phyloP scores from a whole-genome alignment of 164 flowering plant genomes.

The Annona squamosa region DNA sequence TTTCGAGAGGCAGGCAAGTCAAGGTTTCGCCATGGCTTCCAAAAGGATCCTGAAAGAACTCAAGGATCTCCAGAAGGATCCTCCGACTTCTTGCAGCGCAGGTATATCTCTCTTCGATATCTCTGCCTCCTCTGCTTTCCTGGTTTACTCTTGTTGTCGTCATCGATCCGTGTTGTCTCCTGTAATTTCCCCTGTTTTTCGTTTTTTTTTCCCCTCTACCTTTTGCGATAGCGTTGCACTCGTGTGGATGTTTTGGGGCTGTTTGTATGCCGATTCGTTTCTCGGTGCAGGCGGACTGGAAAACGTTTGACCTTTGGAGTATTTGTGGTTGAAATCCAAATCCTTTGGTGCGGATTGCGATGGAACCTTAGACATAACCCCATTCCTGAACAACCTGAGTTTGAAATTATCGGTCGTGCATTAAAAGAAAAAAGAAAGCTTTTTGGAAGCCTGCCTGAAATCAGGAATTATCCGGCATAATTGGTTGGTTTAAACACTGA shows the following conservation, averaged over 20 bases:
- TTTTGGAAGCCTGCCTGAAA: too few species aligned
- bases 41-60: slow-evolving; percentile 57
- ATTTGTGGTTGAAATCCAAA: too few species aligned
- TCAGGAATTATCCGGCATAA: too few species aligned
- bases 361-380: too few species aligned
- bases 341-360: too few species aligned
- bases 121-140: neutral
- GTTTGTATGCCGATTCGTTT: neutral
- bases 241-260: neutral
- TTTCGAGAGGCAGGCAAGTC: neutral
- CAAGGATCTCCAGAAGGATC: slow-evolving; percentile 60
- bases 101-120: slow-evolving; percentile 19
- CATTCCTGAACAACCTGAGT: too few species aligned
- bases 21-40: slow-evolving; percentile 36
- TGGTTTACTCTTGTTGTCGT: neutral
- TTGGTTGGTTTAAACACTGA: too few species aligned
- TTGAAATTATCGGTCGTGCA: too few species aligned
- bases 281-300: neutral
- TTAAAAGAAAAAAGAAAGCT: too few species aligned
- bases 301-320: too few species aligned
- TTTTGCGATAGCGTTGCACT: neutral
- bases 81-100: slow-evolving; percentile 57
- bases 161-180: neutral
- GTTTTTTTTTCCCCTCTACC: neutral
- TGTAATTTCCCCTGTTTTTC: neutral